Conservation (phyloP, 768 basidiomycete genomes). For the Lactarius sanguifluus region DNA sequence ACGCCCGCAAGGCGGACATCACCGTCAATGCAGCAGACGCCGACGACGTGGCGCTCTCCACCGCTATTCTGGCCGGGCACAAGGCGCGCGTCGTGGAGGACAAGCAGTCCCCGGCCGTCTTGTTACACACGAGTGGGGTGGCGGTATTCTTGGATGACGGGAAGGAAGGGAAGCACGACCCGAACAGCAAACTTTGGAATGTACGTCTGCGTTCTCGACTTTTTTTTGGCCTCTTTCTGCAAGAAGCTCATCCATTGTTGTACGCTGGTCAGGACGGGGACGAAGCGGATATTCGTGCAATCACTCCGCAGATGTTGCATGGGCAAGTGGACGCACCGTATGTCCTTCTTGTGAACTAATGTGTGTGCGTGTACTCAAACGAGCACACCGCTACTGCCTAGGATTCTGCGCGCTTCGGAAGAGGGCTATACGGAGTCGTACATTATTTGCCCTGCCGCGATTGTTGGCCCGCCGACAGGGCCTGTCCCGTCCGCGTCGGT, state of each 20-base stretch:
- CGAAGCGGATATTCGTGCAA: conserved; percentile 22
- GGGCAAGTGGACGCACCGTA: conserved; percentile 16
- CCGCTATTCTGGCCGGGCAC: conserved; percentile 20
- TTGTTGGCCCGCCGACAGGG: conserved; percentile 16
- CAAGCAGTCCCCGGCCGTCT: not conserved
- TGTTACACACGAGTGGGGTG: conserved; percentile 24
- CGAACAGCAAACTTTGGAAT: conserved; percentile 17
- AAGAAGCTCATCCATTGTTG: not conserved
- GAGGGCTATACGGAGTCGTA: conserved; percentile 17
- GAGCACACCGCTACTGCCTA: not conserved
- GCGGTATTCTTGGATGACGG: conserved; percentile 12
- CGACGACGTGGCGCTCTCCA: conserved; percentile 13
- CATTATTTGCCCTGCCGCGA: conserved; percentile 18
- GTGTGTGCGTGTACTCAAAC: not conserved
- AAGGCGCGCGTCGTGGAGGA: conserved; percentile 18
- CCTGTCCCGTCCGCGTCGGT: conserved; percentile 10
- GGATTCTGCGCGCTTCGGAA: conserved; percentile 14
- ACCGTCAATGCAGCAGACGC: conserved; percentile 13
- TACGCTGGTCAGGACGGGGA: conserved; percentile 16
- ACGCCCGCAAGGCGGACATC: conserved; percentile 15
- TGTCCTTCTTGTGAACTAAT: not conserved
- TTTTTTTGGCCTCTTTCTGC: not conserved
- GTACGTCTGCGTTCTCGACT: conserved; percentile 2
- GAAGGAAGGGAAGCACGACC: conserved; percentile 19
- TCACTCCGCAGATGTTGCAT: conserved; percentile 19